Evolutionary conservation across 164 flowering plant species (phyloP), one percentile per base, ranked within the genome.

Genomic region (Cinnamomum chago): DNA sequence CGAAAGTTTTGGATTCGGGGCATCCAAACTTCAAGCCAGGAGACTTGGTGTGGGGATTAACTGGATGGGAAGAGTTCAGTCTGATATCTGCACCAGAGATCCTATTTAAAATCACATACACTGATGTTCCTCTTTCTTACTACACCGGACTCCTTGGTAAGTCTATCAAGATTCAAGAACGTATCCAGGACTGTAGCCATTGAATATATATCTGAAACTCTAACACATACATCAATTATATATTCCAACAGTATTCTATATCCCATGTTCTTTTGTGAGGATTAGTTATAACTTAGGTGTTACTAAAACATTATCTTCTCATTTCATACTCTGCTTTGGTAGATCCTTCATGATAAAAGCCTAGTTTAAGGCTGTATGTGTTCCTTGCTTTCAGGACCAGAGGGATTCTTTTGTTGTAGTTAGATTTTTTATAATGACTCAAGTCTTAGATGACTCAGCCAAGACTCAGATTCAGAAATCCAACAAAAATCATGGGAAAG

Each of bases 11-110:
- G 75, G 89, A 84, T 66, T 87, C 90, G 3, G 62, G 70, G 2
- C 64, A 79, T 73, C 84, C 86, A 5, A 76, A 82, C 3, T 85
- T 79, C 78, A 83, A 78, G 68, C 75, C 70, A 62, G 93, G 87
- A 10, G 90, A 88, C 73, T 75, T 88, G 73, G 86, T 88, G 6
- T 85, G 90, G 90, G 90, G 93, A 2, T 14, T 66, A 0, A 85
- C 87, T 3, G 79, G 83, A 30, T 89, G 93, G 92, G 92, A 88
- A 71, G 86, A 88, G 62, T 87, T 81, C 72, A 84, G 72, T 50
- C 62, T 84, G 33, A 68, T 87, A 67, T 51, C 73, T 1, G 20
- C 50, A 9, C 73, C 81, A 3, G 62, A 69, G 9, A 3, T 18
- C 18, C 76, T 83, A 1, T 51, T 72, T 28, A 84, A 85, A 72